Evolutionary conservation across 352 stramenopile species (phyloP), one percentile per base, ranked within the genome.

Genomic region (Phytophthora quininea): DNA sequence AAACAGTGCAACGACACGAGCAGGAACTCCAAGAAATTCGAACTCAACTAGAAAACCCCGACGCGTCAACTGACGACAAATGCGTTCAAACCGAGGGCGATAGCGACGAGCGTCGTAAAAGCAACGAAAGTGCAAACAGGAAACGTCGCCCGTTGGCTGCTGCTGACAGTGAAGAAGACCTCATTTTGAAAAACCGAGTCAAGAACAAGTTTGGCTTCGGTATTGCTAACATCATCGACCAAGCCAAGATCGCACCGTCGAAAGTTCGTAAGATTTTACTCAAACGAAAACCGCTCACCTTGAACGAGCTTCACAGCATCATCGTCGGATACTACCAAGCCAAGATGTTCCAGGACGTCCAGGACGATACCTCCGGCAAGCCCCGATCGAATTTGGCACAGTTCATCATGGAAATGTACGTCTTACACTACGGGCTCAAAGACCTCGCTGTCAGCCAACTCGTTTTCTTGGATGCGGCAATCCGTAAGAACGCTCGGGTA

Each of bases 401-500:
- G 61, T 91, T 91, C 54, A 92, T 93, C 42, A 88, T 90, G 74
- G 86, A 93, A 59, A 88, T 93, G 77, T 93, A 91, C 54, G 84
- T 90, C 31, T 73, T 93, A 9, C 85, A 93, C 63, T 91, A 93
- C 56, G 86, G 83, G 0, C 76, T 93, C 33, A 91, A 91, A 52
- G 86, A 91, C 48, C 74, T 93, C 27, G 86, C 86, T 14, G 88
- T 92, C 68, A 91, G 86, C 40, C 83, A 93, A 49, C 71, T 93
- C 35, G 80, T 93, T 47, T 92, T 90, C 65, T 76, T 93, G 35
- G 86, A 93, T 37, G 83, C 82, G 12, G 81, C 82, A 5, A 89
- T 93, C 43, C 83, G 84, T 11, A 91, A 90, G 54, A 76, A 88
- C 47, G 77, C 82, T 29, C 58, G 66, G 19, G 80, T 89, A 64